These are phyloP conservation scores for Plasmodium falciparum DNA, from an alignment of 169 alveolate genomes.

Conservation along the genomic window DNA sequence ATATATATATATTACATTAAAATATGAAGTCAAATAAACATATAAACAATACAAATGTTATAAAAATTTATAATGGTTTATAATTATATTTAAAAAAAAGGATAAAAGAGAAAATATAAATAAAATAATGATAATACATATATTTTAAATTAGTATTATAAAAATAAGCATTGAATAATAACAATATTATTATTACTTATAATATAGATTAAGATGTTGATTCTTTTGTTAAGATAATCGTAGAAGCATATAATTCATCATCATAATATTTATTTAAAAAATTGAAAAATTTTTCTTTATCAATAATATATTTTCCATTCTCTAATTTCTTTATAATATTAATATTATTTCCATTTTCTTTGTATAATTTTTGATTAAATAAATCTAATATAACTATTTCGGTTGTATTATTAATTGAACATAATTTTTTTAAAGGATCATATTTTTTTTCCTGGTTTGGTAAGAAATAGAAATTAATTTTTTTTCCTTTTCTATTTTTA, in stretches of 20 bases:
- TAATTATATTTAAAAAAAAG: too few relatives aligned
- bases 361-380: slow-evolving; percentile 60
- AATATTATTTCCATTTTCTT: slow-evolving; percentile 46
- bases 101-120: too few relatives aligned
- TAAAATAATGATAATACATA: too few relatives aligned
- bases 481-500: slow-evolving; percentile 72
- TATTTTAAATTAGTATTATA: too few relatives aligned
- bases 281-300: slow-evolving; percentile 53
- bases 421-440: slow-evolving; percentile 52
- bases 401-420: slow-evolving; percentile 40
- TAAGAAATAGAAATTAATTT: slow-evolving; percentile 57
- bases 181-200: not conserved
- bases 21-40: too few relatives aligned
- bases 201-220: too few relatives aligned
- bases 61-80: too few relatives aligned
- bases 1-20: too few relatives aligned
- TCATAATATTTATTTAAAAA: slow-evolving; percentile 50
- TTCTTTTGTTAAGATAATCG: slow-evolving; percentile 23
- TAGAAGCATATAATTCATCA: slow-evolving; percentile 49
- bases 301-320: slow-evolving; percentile 25
- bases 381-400: slow-evolving; percentile 61
- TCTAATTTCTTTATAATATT: slow-evolving; percentile 12
- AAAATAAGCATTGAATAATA: not conserved
- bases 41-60: too few relatives aligned
- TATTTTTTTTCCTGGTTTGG: slow-evolving; percentile 60